Evolutionary conservation across 1,284 basidiomycete genomes (phyloP), one percentile per base, ranked within the genome.

Genomic region (Rhizopogon parksii): DNA sequence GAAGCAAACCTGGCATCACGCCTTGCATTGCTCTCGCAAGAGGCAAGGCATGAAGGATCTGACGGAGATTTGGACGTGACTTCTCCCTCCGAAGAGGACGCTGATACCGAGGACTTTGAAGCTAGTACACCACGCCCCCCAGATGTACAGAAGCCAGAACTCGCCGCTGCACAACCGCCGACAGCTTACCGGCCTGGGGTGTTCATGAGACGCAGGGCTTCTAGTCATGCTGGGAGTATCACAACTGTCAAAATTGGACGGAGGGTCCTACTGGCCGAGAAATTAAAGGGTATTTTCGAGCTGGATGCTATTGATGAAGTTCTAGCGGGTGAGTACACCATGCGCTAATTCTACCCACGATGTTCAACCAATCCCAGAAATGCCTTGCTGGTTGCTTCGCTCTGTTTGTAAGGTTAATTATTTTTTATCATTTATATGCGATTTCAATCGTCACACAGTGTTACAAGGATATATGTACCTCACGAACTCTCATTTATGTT

Each of bases 391-490:
- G 88, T 72, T 95, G 42, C 70, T 96, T 56, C 82, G 90, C 48
- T 91, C 86, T 49, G 80, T 92, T 55, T 73, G 91, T 93, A 62
- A 79, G 90, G 83, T n/a, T 14, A 40, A 30, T 46, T 40, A 34
- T 40, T 25, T 50, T 51, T 46, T 36, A 38, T 4, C 46, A 21
- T 27, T 19, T 30, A 15, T 48, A 21, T 27, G 36, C n/a, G 30
- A 46, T 53, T 56, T 43, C 59, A 50, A 59, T 38, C 47, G 38
- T 32, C 27, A 27, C 38, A 5, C 56, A 93, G 89, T 98, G 60
- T 76, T 99, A 17, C 94, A 98, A 70, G 95, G 95, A 14, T 96
- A 95, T 66, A 89, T 98, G 80, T 99, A 95, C 67, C 75, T 98
- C 40, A 97, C 95, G 1, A 88, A 88, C 57, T 82, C 85, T 3